phyloP scores from a whole-genome alignment of 345 rosid species.

The Reutealis trisperma region DNA sequence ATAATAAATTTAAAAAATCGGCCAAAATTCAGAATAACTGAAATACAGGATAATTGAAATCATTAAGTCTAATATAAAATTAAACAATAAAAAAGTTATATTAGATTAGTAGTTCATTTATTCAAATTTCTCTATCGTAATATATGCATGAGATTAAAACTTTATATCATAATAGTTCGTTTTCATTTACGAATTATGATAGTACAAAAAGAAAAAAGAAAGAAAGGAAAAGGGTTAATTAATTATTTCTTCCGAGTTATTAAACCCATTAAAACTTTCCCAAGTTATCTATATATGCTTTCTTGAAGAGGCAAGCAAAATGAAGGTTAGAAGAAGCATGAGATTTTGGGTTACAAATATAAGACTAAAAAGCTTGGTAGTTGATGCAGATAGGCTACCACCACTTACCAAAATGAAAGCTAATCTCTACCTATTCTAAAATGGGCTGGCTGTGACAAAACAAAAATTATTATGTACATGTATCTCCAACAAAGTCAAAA shows the following conservation, averaged over 20 bases:
- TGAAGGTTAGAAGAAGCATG: neutral
- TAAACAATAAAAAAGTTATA: too few relatives aligned
- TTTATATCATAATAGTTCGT: too few relatives aligned
- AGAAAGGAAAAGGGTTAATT: neutral
- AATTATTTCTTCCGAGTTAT: neutral
- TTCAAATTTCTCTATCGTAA: too few relatives aligned
- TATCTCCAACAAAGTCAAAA: constrained; percentile 18
- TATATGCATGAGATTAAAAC: too few relatives aligned
- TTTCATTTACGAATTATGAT: too few relatives aligned
- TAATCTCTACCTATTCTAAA: constrained; percentile 25
- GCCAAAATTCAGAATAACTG: too few relatives aligned
- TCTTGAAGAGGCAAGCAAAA: neutral
- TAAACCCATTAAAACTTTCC: neutral
- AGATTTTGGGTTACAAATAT: too few relatives aligned
- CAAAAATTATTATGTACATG: neutral
- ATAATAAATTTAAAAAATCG: too few relatives aligned
- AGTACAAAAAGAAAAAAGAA: too few relatives aligned
- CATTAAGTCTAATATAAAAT: too few relatives aligned
- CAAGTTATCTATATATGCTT: neutral
- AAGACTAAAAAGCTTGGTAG: neutral
- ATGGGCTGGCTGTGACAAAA: constrained; percentile 4
- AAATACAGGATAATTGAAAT: too few relatives aligned
- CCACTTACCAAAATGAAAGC: constrained; percentile 39
- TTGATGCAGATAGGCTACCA: constrained; percentile 32
- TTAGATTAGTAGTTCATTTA: too few relatives aligned